Percentiles rank a stretch among this genome's conserved stretches.
These are phyloP conservation scores for Suillus subaureus DNA, from an alignment of 768 basidiomycete genomes.

Conservation along the genomic window DNA sequence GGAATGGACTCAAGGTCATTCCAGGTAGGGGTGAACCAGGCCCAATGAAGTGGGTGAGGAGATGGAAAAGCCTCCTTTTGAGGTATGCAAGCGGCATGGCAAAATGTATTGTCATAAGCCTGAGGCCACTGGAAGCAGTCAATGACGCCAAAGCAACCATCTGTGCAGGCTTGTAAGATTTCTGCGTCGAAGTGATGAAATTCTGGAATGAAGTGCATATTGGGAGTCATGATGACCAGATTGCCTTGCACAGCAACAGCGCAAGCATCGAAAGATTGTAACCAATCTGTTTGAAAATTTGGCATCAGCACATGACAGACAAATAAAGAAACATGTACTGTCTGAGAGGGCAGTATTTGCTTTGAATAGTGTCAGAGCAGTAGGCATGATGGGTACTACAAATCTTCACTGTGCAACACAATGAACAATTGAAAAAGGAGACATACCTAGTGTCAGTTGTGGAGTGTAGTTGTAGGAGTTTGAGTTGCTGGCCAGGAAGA, in stretches of 20 bases:
- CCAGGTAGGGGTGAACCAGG: slow-evolving; percentile 6
- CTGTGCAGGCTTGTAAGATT: neutral
- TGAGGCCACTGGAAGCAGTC: slow-evolving; percentile 13
- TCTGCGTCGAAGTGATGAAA: neutral
- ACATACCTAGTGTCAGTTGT: neutral
- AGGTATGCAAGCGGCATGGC: neutral
- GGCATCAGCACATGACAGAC: neutral
- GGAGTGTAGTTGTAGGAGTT: neutral
- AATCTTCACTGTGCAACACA: neutral
- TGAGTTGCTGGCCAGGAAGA: neutral
- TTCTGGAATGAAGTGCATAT: neutral
- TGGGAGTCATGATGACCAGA: neutral
- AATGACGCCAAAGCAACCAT: neutral
- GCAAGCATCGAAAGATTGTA: neutral
- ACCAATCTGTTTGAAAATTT: neutral
- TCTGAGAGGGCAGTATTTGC: neutral
- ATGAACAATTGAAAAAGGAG: neutral
- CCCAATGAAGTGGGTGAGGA: slow-evolving; percentile 7
- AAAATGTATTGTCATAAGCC: neutral
- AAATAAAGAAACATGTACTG: neutral
- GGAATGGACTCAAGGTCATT: neutral
- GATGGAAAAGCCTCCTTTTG: slow-evolving; percentile 5
- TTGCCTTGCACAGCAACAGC: neutral
- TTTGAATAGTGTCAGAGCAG: neutral
- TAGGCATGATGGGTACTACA: neutral